Base-by-base conservation (phyloP, 2,329 filamentous ascomycete genomes). In the Exophiala aquamarina region DNA sequence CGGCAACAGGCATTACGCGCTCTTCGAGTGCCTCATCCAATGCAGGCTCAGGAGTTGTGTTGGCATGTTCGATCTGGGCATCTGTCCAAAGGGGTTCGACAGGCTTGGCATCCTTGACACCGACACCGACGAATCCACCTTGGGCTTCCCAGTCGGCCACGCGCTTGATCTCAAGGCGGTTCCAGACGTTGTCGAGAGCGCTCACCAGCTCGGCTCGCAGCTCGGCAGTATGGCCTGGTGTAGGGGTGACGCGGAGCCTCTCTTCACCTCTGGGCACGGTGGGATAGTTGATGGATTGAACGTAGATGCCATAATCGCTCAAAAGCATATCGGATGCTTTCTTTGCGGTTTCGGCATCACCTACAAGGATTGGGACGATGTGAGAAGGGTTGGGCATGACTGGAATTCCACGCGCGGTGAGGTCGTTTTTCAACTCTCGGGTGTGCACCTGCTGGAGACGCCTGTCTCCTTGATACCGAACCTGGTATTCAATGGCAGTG, bases 191-290 rank as follows among this genome's bases (percentile, higher is more conserved):
- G 60, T 95, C 88, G 26, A 98, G 73, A 4, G 92, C 90, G 50
- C 83, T 71, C 20, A 96, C 84, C 3, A 98, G 83, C 61, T 95
- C 83, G 57, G 94, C 86, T 53, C 90, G 89, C 71, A 87, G 89
- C 59, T 88, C 82, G 70, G 86, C 86, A 45, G 81, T 82, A 68
- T 98, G 93, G 34, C 93, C 93, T 0, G 93, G 93, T 1, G 93
- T 98, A 0, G 93, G 93, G 2, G 93, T 98, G 68, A 98, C 89
- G 58, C 93, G 87, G 47, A 98, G 84, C 49, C 93, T 85, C 71
- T 98, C 93, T 74, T 98, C 91, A n/a, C 93, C 93, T 5, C 95
- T 89, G 2, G 93, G 93, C 2, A 98, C 93, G 41, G 93, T 98
- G 2, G 93, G 93, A 71, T 97, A 97, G 74, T 98, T 98, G 79